Evolutionary conservation across 2,329 filamentous ascomycete species (phyloP), one percentile per base, ranked within the genome.

Genomic region (Penicillium sp.): DNA sequence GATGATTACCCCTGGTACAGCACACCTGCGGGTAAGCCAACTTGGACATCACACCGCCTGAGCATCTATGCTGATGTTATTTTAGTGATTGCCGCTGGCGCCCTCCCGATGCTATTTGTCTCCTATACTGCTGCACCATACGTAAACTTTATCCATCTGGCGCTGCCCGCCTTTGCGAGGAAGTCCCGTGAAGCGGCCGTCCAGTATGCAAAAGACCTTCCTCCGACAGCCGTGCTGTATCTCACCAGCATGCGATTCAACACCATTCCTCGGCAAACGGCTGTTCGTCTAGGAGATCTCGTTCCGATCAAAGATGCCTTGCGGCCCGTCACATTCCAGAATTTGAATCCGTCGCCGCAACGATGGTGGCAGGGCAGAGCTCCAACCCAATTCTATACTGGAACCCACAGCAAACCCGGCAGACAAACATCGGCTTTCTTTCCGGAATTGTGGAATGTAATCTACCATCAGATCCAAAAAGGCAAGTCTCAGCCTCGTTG

Each of bases 101-200:
- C 83, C 33, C 67, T 85, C 8, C 87, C 87, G 3, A 71, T 88
- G 59, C 50, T 80, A 32, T 80, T 83, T 60, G 75, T 88, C 21
- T 73, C 77, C 32, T 84, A 82, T 64, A 77, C 78, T 41, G 81
- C 83, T 2, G 75, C 80, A 0, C 85, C 87, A 3, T 87, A 85
- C 61, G 85, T 91, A 7, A 81, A 82, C 35, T 82, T 83, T 61
- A 76, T 93, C 52, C 81, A 86, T 66, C 71, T 93, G 43, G 77
- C 79, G 21, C 74, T 90, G 2, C 88, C 88, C 0, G 65, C 73
- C 0, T 78, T 77, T 57, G 85, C 84, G 15, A 80, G 85, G 39
- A 68, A 74, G 34, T 85, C 83, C 0, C 77, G 77, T 31, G 69
- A 74, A 48, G 61, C 66, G 17, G 67, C 72, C 15, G 53, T 71